Conservation (phyloP, 2,329 filamentous ascomycete species). For the Ascochyta lentis region DNA sequence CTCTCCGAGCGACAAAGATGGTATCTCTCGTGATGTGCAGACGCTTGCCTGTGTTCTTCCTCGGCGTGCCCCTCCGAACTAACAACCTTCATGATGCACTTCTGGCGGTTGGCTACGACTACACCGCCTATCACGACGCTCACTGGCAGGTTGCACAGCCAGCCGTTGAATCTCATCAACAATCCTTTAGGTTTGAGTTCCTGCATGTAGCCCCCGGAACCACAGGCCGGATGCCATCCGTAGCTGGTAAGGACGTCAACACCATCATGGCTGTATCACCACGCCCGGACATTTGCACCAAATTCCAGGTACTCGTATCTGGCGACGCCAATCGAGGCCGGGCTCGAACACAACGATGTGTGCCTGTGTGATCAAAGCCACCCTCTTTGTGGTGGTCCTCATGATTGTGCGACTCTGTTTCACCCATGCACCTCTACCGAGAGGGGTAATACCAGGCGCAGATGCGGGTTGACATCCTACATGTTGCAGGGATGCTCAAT, state of each 20-base stretch:
- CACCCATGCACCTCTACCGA: constrained; percentile 26
- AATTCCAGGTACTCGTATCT: background rate
- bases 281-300: constrained; percentile 1
- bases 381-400: constrained; percentile 6
- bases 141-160: constrained; percentile 1
- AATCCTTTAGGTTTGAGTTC: background rate
- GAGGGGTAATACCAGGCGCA: constrained; percentile 21
- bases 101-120: background rate
- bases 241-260: background rate
- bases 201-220: constrained; percentile 1
- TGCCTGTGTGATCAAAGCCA: constrained; percentile 11
- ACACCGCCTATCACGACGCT: background rate
- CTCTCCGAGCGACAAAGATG: constrained; percentile 1
- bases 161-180: background rate
- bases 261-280: constrained; percentile 3
- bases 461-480: constrained; percentile 15
- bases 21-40: constrained; percentile 1
- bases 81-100: background rate
- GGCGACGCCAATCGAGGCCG: background rate
- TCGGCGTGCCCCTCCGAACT: background rate
- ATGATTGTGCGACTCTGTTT: constrained; percentile 25
- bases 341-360: constrained; percentile 1
- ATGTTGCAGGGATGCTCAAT: background rate
- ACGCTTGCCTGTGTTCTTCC: background rate
- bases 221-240: background rate